Percentiles rank a stretch among this genome's conserved stretches.
Conservation (phyloP, 257 asterid genomes). For the Solanum stenotomum region DNA sequence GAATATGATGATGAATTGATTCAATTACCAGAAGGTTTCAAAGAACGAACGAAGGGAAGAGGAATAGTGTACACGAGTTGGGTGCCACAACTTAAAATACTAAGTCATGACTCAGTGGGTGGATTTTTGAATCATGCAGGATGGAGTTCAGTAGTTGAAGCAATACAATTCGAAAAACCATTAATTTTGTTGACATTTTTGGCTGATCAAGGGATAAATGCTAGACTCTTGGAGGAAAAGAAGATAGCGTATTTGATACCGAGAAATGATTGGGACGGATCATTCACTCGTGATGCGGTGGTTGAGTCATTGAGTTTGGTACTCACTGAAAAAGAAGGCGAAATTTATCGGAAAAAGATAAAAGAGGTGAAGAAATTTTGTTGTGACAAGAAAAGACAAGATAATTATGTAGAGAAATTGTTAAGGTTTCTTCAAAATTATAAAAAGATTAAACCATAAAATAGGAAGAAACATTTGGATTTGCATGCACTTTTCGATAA, state of each 20-base stretch:
- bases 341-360: neutral
- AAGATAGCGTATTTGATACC: slow-evolving; percentile 4
- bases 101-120: slow-evolving; percentile 22
- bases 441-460: neutral
- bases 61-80: neutral
- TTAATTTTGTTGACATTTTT: slow-evolving; percentile 15
- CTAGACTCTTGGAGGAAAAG: slow-evolving; percentile 13
- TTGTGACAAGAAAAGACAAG: neutral
- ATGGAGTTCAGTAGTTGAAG: slow-evolving; percentile 26
- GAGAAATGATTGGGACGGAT: slow-evolving; percentile 10
- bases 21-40: neutral
- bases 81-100: slow-evolving; percentile 23
- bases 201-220: slow-evolving; percentile 20
- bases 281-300: slow-evolving; percentile 5
- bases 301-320: slow-evolving; percentile 6
- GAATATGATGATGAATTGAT: no score
- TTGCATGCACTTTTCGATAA: neutral
- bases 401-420: slow-evolving; percentile 2
- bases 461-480: neutral
- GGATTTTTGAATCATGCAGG: slow-evolving; percentile 28
- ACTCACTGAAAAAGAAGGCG: neutral
- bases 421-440: slow-evolving; percentile 1
- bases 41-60: neutral
- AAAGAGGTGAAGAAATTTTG: neutral
- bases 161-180: slow-evolving; percentile 10